Evolutionary conservation across 306 rosid genomes (phyloP), one percentile per base, ranked within the genome.

Genomic region (Acacia crassicarpa): DNA sequence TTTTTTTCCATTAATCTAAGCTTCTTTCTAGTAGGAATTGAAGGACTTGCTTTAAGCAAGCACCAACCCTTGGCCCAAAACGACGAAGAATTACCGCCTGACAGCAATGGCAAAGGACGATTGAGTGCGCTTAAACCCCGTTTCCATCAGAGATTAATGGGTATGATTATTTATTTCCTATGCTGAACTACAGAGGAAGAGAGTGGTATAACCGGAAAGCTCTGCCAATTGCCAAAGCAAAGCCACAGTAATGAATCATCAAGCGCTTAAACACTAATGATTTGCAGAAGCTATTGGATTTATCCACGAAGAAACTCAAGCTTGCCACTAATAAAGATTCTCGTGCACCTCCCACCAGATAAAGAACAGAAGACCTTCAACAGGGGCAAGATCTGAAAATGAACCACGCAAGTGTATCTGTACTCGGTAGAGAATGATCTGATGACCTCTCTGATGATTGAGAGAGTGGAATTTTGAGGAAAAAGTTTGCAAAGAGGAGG

Each of bases 321-420:
- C 67, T 87, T 15, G 56, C 81, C 0, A 59, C 49, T 12, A 84
- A 74, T 12, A 84, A 82, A n/a, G 74, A 74, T 13, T 65, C 84
- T 11, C 43, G 78, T 40, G 78, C 48, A 13, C 63, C 83, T 1
- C 67, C 75, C 88, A 1, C 44, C 79, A 1, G 91, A 88, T 38
- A 87, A 80, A 13, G 92, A 85, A 59, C 56, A 65, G 6, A 78
- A 80, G 25, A 66, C 25, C 63, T 81, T 85, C 4, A 9, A 45
- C 88, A 83, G 87, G 99, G 92, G 82, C 85, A 92, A 23, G 98
- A 95, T 81, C 78, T 95, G 84, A 98, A 93, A 9, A 94, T 95
- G 19, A 75, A 93, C 85, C 97, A 95, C 30, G 99, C 99, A 2
- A 95, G 97, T 41, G 93, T 93, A 14, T 92, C 5, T 4, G 6